Conservation (phyloP, 768 basidiomycete genomes). For the Cubamyces sp. region DNA sequence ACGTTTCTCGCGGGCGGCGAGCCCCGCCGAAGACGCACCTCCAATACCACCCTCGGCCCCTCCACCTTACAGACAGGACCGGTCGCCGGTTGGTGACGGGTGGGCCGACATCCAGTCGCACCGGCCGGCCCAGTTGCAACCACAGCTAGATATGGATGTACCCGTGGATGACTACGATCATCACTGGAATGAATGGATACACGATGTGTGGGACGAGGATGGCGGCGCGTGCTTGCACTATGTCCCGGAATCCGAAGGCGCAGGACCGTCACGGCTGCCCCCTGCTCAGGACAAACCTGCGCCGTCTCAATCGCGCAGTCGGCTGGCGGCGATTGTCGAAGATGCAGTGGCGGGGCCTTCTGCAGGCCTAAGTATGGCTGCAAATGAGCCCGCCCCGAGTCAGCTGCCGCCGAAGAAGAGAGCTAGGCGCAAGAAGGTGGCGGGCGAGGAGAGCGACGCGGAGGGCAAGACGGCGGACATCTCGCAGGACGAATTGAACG, state of each 20-base stretch:
- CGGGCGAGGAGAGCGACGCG: conserved; percentile 12
- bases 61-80: not conserved
- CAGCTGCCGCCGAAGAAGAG: conserved; percentile 5
- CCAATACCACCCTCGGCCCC: not conserved
- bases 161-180: conserved; percentile 7
- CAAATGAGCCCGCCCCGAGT: not conserved
- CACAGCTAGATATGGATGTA: not conserved
- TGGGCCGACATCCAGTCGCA: not conserved
- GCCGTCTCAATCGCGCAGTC: not conserved
- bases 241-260: conserved; percentile 31
- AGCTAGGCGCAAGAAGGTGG: conserved; percentile 21
- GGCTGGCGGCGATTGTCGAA: not conserved
- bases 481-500: conserved; percentile 47
- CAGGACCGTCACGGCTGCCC: not conserved
- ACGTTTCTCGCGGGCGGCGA: conserved; percentile 22
- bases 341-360: conserved; percentile 1
- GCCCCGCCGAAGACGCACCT: conserved; percentile 18
- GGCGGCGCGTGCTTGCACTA: conserved; percentile 43
- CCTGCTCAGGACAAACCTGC: not conserved
- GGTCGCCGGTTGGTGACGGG: conserved; percentile 7
- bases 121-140: not conserved
- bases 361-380: not conserved
- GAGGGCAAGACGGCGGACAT: conserved; percentile 25
- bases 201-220: conserved; percentile 15
- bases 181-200: conserved; percentile 10